These are phyloP conservation scores for Leccinellum albellum DNA, from an alignment of 768 basidiomycete genomes.

Conservation along the genomic window DNA sequence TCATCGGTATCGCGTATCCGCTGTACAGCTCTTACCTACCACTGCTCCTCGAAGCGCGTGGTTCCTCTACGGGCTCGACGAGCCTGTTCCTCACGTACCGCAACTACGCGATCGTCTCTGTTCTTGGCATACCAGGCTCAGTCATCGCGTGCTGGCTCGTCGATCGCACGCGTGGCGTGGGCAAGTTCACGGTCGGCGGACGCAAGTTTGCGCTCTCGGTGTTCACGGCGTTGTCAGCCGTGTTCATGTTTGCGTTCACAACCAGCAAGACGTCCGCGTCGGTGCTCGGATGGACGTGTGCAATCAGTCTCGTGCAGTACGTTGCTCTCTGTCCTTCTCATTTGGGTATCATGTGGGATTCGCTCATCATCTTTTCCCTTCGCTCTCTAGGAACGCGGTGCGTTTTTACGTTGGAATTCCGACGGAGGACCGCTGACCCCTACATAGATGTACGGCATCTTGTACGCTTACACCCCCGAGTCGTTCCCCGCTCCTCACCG, in stretches of 20 bases:
- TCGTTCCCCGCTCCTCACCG: slow-evolving; percentile 56
- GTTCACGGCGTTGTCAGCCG: slow-evolving; percentile 41
- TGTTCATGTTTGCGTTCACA: slow-evolving; percentile 53
- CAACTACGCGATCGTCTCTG: slow-evolving; percentile 48
- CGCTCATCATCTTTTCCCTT: background rate
- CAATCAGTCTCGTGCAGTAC: slow-evolving; percentile 39
- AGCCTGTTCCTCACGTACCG: slow-evolving; percentile 37
- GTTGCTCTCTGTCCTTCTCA: slow-evolving; percentile 8
- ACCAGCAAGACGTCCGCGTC: slow-evolving; percentile 38
- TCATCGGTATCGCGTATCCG: slow-evolving; percentile 53
- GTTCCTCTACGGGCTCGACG: slow-evolving; percentile 21
- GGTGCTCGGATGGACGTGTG: slow-evolving; percentile 46
- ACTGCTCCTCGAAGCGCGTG: slow-evolving; percentile 39
- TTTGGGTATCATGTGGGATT: too few relatives aligned
- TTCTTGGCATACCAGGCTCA: slow-evolving; percentile 46
- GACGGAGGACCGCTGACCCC: background rate
- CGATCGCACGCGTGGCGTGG: slow-evolving; percentile 37
- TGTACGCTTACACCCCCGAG: slow-evolving; percentile 58
- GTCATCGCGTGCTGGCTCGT: slow-evolving; percentile 44
- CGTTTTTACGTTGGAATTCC: slow-evolving; percentile 1
- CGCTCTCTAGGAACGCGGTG: slow-evolving; percentile 34
- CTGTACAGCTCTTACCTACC: slow-evolving; percentile 52
- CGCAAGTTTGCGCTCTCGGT: slow-evolving; percentile 45
- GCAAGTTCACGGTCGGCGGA: slow-evolving; percentile 38
- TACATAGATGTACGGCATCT: slow-evolving; percentile 48